Evolutionary conservation across 2,329 filamentous ascomycete species (phyloP), one percentile per base, ranked within the genome.

Genomic region (Colletotrichum graminicola): DNA sequence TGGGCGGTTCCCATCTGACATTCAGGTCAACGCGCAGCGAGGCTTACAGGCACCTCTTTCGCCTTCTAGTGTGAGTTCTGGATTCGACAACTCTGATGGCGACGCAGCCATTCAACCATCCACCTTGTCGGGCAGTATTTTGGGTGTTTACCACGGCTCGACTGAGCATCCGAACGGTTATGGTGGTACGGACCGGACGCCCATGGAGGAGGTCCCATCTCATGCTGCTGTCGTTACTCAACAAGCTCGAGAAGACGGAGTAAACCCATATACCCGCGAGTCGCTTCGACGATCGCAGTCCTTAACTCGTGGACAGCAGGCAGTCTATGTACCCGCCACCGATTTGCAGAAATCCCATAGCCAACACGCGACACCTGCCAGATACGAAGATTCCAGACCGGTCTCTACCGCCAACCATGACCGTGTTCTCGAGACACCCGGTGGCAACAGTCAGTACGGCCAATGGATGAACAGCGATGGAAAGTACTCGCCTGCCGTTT

Each of bases 1-100:
- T 91, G 95, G 95, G 86, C 91, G 95, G 82, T 99, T 99, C 85
- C 95, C 95, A 84, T 97, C 93, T 84, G 95, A 98, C 86, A 86
- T 98, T 77, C 91, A 94, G 85, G 89, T 97, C 81, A 93, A 94
- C 82, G 85, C 87, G 73, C 84, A 90, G 80, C 91, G 93, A 85
- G 91, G 93, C 87, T 91, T 94, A 90, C 92, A 94, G 83, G 91
- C 89, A 79, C 90, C 92, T 79, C 86, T 91, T 79, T 94, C 93
- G 79, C 92, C 93, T 73, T 93, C 93, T 86, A 97, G 93, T 86
- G 90, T 91, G 82, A 94, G 91, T 81, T 95, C 93, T 76, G 90
- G 88, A 74, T 83, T 82, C 34, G 73, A 72, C 21, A 72, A 75
- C 43, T 76, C 80, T 75, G 90, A 91, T 77, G 85, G 86, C 78